Evolutionary conservation across 768 basidiomycete species (phyloP), one percentile per base, ranked within the genome.

Genomic region (Boletus rubescentipes): DNA sequence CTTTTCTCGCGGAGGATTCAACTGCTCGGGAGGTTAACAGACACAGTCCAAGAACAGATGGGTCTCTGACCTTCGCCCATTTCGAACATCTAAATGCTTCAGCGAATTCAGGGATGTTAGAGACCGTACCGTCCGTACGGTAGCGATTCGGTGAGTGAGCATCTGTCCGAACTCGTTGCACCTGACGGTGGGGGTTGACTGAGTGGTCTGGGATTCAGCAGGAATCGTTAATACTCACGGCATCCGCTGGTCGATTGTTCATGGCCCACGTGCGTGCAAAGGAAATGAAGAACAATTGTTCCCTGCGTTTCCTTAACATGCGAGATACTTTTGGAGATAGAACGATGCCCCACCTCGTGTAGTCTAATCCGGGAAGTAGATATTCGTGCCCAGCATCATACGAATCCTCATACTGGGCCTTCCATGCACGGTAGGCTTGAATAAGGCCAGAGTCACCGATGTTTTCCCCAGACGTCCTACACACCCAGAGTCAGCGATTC

Each of bases 281-380:
- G 2, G 91, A 82, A 51, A 98, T 83, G 77, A 97, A 98, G 75
- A 98, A 98, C 29, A 98, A 72, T 75, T 98, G 95, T 37, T 97
- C 95, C 54, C 89, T 90, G 46, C 15, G 11, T 23, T 23, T 14
- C 31, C n/a, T 53, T n/a, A 36, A 55, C 41, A 20, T 0, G 15
- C 15, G 12, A 16, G n/a, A 34, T 35, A 5, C 37, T 45, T 16
- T 46, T 23, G 37, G 38, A 18, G 10, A 26, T 11, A 15, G 10
- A 9, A 29, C 15, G 21, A 45, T 50, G 20, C 53, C 76, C 44
- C 47, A 85, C 89, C 86, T 81, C 2, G 89, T 88, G 63, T 79
- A 89, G 45, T 80, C 74, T 55, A 98, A 70, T 16, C 94, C 94
- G 11, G 94, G 94, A 15, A 98, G 81, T 20, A 89, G 70, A 62